Base-by-base conservation (phyloP, 306 rosid genomes). In the Canavalia ensiformis region DNA sequence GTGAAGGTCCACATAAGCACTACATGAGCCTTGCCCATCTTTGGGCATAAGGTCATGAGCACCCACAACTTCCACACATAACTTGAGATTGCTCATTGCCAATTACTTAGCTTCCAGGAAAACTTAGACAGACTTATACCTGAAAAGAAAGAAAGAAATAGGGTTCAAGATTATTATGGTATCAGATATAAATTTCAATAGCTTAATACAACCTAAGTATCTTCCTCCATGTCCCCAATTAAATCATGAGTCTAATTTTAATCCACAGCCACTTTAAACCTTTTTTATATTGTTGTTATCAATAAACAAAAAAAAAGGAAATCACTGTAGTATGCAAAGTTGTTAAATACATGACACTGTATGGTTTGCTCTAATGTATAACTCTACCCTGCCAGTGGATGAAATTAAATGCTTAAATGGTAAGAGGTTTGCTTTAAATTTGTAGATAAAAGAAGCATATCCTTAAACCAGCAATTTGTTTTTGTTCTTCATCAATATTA, bases 21-120 rank as follows among this genome's bases (percentile, higher is more conserved):
- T 86, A 59, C 75, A 73, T 11, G 93, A 86, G 63, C 95, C 97
- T 72, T 92, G 88, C 42, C 97, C 99, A 82, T 95, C 99, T 89
- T 86, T 93, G 56, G 94, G 94, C 83, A 91, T 75, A 81, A 95
- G 99, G 72, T 88, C 97, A 79, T 91, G 90, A 52, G 99, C 99
- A 54, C 87, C 85, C 57, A 86, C 88, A 76, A 95, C 98, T 76
- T 95, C 94, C 63, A 95, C 96, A 70, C 93, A 98, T 51, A 95
- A 84, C 88, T 95, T 95, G 34, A 91, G 85, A 77, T 77, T 88
- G 71, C 83, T 88, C 99, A 95, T 95, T 62, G 86, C 63, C 77
- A 51, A 58, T 10, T 41, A 80, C 42, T 9, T 68, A 45, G 82
- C 77, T 83, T 71, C 64, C 64, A 44, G 58, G 3, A 49, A 88